Conservation (phyloP, 148 eudicot genomes). For the Rhododendron ferrugineum region DNA sequence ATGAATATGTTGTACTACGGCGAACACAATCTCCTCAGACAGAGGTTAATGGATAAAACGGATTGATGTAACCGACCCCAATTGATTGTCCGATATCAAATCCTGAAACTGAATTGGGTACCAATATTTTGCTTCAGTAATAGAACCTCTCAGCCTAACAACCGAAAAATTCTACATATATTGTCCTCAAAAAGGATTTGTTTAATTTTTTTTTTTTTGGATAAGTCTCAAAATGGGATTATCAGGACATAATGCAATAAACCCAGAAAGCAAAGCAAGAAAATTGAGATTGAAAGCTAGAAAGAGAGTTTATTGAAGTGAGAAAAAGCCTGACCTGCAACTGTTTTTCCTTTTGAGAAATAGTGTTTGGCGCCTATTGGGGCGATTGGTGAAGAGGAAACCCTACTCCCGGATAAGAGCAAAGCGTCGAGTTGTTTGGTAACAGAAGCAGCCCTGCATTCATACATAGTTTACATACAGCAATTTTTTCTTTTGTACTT, state of each 20-base stretch:
- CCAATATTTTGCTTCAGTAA: background rate
- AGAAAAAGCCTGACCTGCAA: background rate
- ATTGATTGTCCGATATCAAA: background rate
- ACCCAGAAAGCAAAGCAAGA: background rate
- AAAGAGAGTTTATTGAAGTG: background rate
- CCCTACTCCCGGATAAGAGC: conserved; percentile 31
- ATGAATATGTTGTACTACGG: background rate
- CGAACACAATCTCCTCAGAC: background rate
- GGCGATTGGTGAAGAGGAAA: conserved; percentile 26
- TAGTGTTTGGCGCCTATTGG: conserved; percentile 16
- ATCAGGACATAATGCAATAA: background rate
- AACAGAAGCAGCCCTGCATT: conserved; percentile 12
- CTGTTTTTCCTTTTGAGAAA: background rate
- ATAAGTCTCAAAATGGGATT: background rate
- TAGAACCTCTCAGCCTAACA: background rate
- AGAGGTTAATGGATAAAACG: background rate
- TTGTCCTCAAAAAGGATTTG: too few species aligned
- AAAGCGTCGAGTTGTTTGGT: conserved; percentile 16
- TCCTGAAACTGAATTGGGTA: background rate
- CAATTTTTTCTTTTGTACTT: background rate
- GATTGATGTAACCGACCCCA: background rate
- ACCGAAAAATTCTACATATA: background rate
- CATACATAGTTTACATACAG: background rate
- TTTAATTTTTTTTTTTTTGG: too few species aligned
- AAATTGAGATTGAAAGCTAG: background rate